phyloP scores from a whole-genome alignment of 2,329 filamentous ascomycete genomes.

The Diaporthe vexans region DNA sequence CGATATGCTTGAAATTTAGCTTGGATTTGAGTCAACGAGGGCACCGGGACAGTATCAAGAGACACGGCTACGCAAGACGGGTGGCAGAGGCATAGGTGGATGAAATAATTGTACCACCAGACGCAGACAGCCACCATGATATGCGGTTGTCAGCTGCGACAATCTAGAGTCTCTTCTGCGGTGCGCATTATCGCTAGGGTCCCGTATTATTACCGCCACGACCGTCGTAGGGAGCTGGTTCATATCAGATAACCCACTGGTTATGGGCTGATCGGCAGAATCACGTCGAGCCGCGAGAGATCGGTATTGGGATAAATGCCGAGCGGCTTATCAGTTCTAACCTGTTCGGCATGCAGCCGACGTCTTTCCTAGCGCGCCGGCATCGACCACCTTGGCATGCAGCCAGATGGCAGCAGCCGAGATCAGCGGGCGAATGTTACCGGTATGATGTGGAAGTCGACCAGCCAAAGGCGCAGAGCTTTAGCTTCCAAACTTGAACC shows the following conservation, averaged over 20 bases:
- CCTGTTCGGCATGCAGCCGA: constrained; percentile 2
- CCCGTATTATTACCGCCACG: background rate
- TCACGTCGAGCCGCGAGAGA: constrained; percentile 3
- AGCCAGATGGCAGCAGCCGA: background rate
- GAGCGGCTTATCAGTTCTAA: constrained; percentile 1
- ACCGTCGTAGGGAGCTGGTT: constrained; percentile 6
- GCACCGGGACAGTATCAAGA: background rate
- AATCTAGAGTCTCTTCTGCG: background rate
- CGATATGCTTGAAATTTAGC: background rate
- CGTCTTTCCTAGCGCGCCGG: background rate
- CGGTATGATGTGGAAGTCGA: background rate
- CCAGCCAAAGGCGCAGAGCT: background rate
- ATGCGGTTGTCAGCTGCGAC: background rate
- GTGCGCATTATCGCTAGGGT: background rate
- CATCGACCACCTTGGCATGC: background rate
- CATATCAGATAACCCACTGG: background rate
- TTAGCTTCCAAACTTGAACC: background rate
- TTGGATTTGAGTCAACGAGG: background rate
- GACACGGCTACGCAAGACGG: background rate
- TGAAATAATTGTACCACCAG: background rate
- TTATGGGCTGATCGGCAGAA: background rate
- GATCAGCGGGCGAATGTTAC: background rate
- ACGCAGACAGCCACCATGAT: background rate
- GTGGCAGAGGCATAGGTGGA: background rate
- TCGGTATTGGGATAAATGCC: constrained; percentile 9